Evolutionary conservation across 176 grass and related monocot species (phyloP), one percentile per base, ranked within the genome.

Genomic region (Leersia perrieri): DNA sequence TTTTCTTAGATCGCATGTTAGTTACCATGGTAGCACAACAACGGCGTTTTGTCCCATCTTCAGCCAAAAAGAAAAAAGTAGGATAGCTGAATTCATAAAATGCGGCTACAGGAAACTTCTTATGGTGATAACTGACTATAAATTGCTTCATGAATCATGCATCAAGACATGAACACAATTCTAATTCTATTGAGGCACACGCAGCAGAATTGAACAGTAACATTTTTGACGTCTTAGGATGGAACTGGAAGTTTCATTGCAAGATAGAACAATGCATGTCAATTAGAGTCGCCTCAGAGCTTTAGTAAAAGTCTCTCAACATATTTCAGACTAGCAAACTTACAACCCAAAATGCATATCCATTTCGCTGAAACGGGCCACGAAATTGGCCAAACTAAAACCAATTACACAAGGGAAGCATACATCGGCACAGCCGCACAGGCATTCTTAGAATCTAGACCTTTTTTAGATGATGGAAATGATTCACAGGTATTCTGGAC

Each of bases 81-180:
- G 23, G 11, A 30, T 32, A 67, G 32, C 2, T 38, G 55, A 60
- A 57, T 14, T 5, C 22, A 7, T 58, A n/a, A 25, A 58, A 9
- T 63, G 23, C 36, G 5, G 7, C 1, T 25, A 66, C 34, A 7
- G 3, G 3, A 74, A 11, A 62, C 51, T 70, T 73, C 8, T 58
- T 12, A 69, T 10, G 3, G 33, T 40, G 20, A 67, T 28, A 41
- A 41, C 3, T 75, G 41, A 40, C 23, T 29, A 61, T 41, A 20
- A 71, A 57, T 83, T 45, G 35, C 20, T 29, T 80, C 28, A 81
- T 65, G 71, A 34, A 29, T 80, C 28, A 81, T 65, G 71, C 29
- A 29, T 80, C 67, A 66, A 29, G 67, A 39, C 30, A 25, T 16
- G 11, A 57, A 61, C 23, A 26, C 60, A 45, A 71, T 4, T 11